Evolutionary conservation across 2,329 filamentous ascomycete species (phyloP), one percentile per base, ranked within the genome.

Genomic region (Colletotrichum theobromicola): DNA sequence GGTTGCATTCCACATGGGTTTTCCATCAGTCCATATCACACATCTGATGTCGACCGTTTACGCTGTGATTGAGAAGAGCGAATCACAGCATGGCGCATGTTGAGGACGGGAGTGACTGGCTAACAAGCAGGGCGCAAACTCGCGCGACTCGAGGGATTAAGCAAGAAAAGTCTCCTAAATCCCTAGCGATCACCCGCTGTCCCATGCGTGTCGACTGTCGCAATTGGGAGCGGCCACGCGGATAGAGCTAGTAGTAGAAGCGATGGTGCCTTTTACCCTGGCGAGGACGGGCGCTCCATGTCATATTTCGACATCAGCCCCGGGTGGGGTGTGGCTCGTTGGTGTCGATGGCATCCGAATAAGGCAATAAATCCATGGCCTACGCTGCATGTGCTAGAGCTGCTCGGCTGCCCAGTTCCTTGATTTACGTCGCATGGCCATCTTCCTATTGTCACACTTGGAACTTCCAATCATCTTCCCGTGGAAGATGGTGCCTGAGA

Each of bases 381-480:
- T 21, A 21, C 42, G 60, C 60, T 62, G 60, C 60, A 26, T n/a
- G 21, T 62, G 60, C 60, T 35, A 57, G 32, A 62, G 24, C 21
- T 21, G 42, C 28, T 30, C 67, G 37, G 32, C 30, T 42, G 61
- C 21, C 24, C 30, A 72, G 37, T 74, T 66, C 72, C 72, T 67
- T 72, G 62, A 62, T 72, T 72, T 57, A 46, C 46, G 68, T 67
- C 57, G 57, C 68, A 74, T 74, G 68, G 57, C 68, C 35, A 60
- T 60, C 57, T 57, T 28, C 28, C 72, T 55, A 46, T 50, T 60
- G 37, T 53, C 71, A 71, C 71, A 28, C 60, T 16, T 53, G 32
- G 37, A 42, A 9, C 21, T 34, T n/a, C 21, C 12, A 37, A 35
- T 32, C 60, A 21, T 32, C 21, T 37, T 18, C n/a, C 6, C 13